These are phyloP conservation scores for Fusarium robinianum DNA, from an alignment of 2,329 filamentous ascomycete genomes.

Conservation along the genomic window DNA sequence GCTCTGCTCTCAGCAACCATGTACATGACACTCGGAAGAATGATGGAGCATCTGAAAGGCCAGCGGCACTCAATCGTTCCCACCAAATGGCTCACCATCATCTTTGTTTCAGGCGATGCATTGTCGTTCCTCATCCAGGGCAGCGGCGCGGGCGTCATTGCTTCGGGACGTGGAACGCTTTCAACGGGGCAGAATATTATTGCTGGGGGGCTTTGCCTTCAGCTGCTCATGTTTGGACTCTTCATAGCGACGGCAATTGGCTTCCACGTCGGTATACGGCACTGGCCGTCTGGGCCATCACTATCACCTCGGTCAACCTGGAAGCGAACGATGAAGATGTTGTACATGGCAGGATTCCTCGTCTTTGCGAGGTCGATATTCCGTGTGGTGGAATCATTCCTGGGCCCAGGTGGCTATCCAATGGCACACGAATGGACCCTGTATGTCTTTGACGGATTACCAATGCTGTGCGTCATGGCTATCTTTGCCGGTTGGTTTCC, in stretches of 20 bases:
- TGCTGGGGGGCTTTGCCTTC: constrained; percentile 59
- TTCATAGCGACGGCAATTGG: constrained; percentile 55
- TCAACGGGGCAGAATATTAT: constrained; percentile 56
- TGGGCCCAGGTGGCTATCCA: constrained; percentile 47
- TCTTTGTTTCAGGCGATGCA: constrained; percentile 60
- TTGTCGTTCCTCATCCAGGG: constrained; percentile 57
- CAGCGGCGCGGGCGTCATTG: constrained; percentile 46
- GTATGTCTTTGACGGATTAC: constrained; percentile 49
- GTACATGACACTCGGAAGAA: constrained; percentile 55
- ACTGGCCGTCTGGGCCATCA: constrained; percentile 23
- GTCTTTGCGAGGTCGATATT: constrained; percentile 52
- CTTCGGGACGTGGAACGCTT: constrained; percentile 20
- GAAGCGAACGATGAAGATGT: constrained; percentile 41
- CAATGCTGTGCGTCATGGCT: constrained; percentile 31
- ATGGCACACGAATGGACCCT: constrained; percentile 47
- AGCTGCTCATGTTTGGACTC: constrained; percentile 60
- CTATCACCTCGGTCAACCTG: constrained; percentile 35
- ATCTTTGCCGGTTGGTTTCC: constrained; percentile 31
- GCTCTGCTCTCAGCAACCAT: constrained; percentile 54
- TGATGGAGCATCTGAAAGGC: constrained; percentile 47
- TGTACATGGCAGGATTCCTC: constrained; percentile 45
- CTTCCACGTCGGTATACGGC: constrained; percentile 50
- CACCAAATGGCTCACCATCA: constrained; percentile 52
- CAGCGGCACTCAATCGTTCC: constrained; percentile 42
- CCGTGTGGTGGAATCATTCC: constrained; percentile 53